Conservation (phyloP, 106 monocot genomes). For the Alisma plantagoaquatica region DNA sequence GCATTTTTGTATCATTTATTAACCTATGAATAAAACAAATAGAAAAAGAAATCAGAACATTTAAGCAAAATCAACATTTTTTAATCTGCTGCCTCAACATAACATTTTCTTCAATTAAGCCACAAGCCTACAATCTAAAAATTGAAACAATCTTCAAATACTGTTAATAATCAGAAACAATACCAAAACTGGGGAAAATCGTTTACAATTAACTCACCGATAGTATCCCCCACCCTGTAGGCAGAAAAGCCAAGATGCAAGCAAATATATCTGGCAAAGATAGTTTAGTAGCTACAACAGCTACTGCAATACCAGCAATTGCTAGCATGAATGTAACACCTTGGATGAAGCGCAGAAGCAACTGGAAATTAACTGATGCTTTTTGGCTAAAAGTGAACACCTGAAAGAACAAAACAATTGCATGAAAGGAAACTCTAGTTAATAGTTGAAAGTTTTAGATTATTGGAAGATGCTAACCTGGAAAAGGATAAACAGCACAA, state of each 20-base stretch:
- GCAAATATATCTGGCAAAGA: constrained; percentile 74
- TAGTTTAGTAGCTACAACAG: constrained; percentile 48
- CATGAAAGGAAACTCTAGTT: not conserved
- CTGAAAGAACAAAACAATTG: constrained; percentile 25
- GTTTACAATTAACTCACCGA: no score
- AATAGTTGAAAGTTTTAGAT: not conserved
- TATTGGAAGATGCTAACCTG: constrained; percentile 23
- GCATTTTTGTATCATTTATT: no score
- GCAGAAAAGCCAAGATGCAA: constrained; percentile 83
- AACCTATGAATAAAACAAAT: no score
- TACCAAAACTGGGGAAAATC: not conserved
- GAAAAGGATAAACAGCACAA: constrained; percentile 58
- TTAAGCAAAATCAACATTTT: no score
- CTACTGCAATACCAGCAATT: constrained; percentile 55
- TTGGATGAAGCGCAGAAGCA: constrained; percentile 79
- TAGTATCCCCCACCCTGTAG: constrained; percentile 95
- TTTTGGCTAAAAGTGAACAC: constrained; percentile 91
- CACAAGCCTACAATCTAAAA: no score
- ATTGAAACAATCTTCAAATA: no score
- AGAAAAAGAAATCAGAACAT: no score
- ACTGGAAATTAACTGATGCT: constrained; percentile 89
- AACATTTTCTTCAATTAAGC: no score
- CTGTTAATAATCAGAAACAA: no score
- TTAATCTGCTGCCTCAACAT: no score
- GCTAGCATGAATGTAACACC: constrained; percentile 60